These are phyloP conservation scores for Clonostachys byssicola DNA, from an alignment of 2,329 filamentous ascomycete species.

Conservation along the genomic window DNA sequence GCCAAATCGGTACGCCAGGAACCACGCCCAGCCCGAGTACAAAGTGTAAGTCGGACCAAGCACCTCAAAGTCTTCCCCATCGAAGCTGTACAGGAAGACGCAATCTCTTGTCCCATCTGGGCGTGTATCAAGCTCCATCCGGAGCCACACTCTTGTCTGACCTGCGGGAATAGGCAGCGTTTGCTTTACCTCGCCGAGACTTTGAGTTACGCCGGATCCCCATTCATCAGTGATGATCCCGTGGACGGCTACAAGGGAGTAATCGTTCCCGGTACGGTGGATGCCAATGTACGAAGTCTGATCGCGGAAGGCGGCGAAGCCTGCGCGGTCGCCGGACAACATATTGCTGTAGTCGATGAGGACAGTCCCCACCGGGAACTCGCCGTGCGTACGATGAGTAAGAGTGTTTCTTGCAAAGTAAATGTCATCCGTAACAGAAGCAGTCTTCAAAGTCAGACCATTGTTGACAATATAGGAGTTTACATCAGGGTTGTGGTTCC, in stretches of 20 bases:
- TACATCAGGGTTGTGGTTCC: constrained; percentile 58
- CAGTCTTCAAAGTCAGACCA: constrained; percentile 41
- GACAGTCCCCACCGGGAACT: constrained; percentile 42
- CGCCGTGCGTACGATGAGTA: constrained; percentile 39
- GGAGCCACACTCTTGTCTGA: constrained; percentile 12
- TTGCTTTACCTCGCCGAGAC: constrained; percentile 9
- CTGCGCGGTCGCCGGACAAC: constrained; percentile 44
- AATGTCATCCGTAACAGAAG: constrained; percentile 46
- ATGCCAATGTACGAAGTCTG: constrained; percentile 48
- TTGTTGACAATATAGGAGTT: constrained; percentile 34
- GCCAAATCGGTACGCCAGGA: constrained; percentile 41
- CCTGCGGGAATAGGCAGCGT: constrained; percentile 8
- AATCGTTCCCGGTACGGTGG: constrained; percentile 22
- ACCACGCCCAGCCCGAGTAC: constrained; percentile 37
- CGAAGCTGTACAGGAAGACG: constrained; percentile 7
- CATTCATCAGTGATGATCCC: constrained; percentile 29
- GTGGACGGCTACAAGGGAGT: constrained; percentile 25
- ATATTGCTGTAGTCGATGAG: constrained; percentile 42
- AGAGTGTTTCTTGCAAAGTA: constrained; percentile 41
- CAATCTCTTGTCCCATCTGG: constrained; percentile 11
- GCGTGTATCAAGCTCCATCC: constrained; percentile 13
- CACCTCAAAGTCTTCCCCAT: constrained; percentile 6
- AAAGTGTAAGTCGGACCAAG: constrained; percentile 26
- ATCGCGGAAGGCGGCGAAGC: constrained; percentile 49
- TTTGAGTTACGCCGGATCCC: constrained; percentile 9